Conservation (phyloP, 2,329 filamentous ascomycete species). For the Trichoderma sp. region DNA sequence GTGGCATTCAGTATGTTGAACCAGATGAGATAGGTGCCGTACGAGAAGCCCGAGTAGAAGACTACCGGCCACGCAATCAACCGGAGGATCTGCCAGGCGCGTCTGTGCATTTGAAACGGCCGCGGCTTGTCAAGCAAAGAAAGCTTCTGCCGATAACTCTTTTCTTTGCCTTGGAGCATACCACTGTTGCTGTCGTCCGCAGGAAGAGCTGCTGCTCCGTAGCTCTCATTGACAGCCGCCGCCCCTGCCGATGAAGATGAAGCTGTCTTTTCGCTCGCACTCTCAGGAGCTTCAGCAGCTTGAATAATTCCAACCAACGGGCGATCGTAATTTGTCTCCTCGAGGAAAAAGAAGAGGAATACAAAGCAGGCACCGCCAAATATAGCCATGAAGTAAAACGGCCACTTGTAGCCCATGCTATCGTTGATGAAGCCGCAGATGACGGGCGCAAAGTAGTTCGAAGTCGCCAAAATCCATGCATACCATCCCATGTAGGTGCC, state of each 20-base stretch:
- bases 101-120: conserved; percentile 45
- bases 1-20: conserved; percentile 51
- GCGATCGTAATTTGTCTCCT: conserved; percentile 60
- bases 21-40: conserved; percentile 47
- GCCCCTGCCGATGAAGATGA: not conserved
- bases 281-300: not conserved
- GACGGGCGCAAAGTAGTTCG: conserved; percentile 49
- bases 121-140: conserved; percentile 40
- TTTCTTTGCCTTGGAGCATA: conserved; percentile 31
- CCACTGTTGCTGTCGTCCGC: not conserved
- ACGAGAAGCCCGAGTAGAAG: conserved; percentile 48
- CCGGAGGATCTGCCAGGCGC: conserved; percentile 43
- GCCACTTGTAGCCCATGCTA: conserved; percentile 46
- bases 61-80: conserved; percentile 47
- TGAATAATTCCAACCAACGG: conserved; percentile 7
- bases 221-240: not conserved
- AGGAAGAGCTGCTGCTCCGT: not conserved
- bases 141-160: conserved; percentile 49
- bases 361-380: conserved; percentile 43
- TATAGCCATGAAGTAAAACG: conserved; percentile 48
- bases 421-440: conserved; percentile 51
- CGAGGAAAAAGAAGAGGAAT: conserved; percentile 58
- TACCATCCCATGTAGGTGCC: conserved; percentile 49
- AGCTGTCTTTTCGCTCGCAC: conserved; percentile 16
- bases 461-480: conserved; percentile 43